These are phyloP conservation scores for Gaertneriomyces sp. DNA, from an alignment of 192 early-diverging fungal genomes.

Conservation along the genomic window DNA sequence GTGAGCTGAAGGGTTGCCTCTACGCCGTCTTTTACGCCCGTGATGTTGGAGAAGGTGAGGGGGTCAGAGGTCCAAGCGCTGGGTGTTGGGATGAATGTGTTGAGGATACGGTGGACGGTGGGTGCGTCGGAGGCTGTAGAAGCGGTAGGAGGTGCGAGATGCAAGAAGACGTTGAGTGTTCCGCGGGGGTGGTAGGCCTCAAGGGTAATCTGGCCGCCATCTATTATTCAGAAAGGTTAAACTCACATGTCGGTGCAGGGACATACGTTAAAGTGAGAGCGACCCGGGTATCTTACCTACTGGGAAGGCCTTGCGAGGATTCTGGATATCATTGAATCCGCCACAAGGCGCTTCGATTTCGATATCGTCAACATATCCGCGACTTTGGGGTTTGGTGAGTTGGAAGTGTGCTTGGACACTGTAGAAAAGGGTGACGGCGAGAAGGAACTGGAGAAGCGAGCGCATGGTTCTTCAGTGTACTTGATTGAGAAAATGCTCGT, in stretches of 20 bases:
- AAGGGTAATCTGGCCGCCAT: neutral
- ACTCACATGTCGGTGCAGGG: neutral
- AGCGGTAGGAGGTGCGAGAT: no score
- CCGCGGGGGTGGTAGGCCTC: neutral
- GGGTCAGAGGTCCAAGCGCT: no score
- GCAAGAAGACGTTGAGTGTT: neutral
- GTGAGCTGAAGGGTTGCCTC: neutral
- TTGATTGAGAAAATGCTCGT: no score
- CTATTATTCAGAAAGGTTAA: neutral
- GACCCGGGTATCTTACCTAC: neutral
- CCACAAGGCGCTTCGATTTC: neutral
- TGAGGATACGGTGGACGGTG: no score
- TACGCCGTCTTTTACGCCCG: neutral
- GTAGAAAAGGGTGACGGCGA: neutral
- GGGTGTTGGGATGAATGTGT: no score
- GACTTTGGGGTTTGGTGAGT: neutral
- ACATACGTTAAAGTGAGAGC: neutral
- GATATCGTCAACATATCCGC: neutral
- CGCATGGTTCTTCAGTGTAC: no score
- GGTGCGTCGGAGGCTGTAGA: no score
- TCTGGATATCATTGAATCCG: constrained; percentile 5
- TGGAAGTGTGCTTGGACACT: constrained; percentile 7
- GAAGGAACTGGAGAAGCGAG: neutral
- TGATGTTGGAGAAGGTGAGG: neutral
- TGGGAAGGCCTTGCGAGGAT: neutral